Conservation (phyloP, 108 stramenopile genomes). For the Parietichytrium sp. region DNA sequence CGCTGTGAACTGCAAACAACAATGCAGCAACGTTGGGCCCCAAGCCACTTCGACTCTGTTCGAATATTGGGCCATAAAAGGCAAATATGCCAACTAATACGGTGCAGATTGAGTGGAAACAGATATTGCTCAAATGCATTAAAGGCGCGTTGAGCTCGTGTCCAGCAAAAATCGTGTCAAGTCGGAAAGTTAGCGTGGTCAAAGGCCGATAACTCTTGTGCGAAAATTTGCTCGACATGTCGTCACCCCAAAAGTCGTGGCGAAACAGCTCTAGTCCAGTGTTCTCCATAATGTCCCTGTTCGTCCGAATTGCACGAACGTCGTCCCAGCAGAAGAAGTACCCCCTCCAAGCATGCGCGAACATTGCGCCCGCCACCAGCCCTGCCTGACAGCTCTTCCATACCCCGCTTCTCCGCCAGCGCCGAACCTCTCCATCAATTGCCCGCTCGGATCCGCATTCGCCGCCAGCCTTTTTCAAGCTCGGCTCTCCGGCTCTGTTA, state of each 20-base stretch:
- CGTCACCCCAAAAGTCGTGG: constrained; percentile 44
- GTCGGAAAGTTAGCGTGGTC: constrained; percentile 5
- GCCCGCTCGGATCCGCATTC: no score
- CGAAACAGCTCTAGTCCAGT: neutral
- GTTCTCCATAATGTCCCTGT: neutral
- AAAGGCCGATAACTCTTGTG: constrained; percentile 40
- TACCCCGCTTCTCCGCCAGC: no score
- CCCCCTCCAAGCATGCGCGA: no score
- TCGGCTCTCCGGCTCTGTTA: no score
- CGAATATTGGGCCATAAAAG: neutral
- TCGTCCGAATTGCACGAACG: constrained; percentile 20
- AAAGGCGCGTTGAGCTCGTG: neutral
- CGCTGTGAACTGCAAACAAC: constrained; percentile 38
- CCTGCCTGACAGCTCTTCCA: no score
- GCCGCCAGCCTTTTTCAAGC: no score
- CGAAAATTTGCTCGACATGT: neutral
- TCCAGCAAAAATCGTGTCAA: neutral
- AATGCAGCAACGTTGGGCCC: neutral
- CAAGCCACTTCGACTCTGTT: neutral
- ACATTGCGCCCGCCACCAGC: no score
- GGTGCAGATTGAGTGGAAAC: neutral
- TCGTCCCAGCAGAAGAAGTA: constrained; percentile 47
- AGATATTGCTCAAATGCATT: neutral
- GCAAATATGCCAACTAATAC: constrained; percentile 1
- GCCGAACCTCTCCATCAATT: no score